Conservation (phyloP, 2,329 filamentous ascomycete genomes). For the Colletotrichum orchidophilum region DNA sequence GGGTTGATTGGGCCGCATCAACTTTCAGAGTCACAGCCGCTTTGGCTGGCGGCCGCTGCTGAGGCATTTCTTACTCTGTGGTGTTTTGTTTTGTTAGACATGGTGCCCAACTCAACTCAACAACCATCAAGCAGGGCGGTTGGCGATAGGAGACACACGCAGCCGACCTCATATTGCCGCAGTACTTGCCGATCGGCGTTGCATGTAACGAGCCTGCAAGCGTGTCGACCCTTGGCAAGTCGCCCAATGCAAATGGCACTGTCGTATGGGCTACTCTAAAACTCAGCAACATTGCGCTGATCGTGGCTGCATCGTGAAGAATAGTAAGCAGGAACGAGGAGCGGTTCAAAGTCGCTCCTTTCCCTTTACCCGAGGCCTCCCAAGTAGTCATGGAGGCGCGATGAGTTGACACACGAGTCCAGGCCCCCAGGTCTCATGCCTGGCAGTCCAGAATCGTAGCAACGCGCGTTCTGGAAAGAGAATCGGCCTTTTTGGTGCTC, state of each 20-base stretch:
- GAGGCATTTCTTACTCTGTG: conserved; percentile 3
- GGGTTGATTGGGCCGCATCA: conserved; percentile 9
- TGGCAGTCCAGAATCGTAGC: conserved; percentile 13
- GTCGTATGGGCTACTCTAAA: neutral
- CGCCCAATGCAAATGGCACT: neutral
- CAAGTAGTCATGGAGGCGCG: neutral
- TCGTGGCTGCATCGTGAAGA: neutral
- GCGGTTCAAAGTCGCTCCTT: neutral
- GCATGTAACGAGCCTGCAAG: neutral
- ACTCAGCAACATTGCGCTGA: neutral
- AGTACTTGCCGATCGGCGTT: neutral
- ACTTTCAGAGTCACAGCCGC: neutral
- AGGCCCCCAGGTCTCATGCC: neutral
- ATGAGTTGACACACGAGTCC: neutral
- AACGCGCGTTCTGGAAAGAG: conserved; percentile 11
- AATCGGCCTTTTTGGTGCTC: conserved; percentile 10
- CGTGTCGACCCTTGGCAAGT: neutral
- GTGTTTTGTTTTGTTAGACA: neutral
- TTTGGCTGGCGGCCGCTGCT: neutral
- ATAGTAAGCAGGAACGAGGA: neutral
- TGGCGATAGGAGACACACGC: neutral
- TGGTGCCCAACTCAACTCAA: neutral
- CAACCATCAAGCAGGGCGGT: neutral
- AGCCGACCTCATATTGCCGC: neutral
- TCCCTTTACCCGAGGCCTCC: conserved; percentile 13